These are phyloP conservation scores for Phytophthora brassicae DNA, from an alignment of 352 stramenopile genomes.

Conservation along the genomic window DNA sequence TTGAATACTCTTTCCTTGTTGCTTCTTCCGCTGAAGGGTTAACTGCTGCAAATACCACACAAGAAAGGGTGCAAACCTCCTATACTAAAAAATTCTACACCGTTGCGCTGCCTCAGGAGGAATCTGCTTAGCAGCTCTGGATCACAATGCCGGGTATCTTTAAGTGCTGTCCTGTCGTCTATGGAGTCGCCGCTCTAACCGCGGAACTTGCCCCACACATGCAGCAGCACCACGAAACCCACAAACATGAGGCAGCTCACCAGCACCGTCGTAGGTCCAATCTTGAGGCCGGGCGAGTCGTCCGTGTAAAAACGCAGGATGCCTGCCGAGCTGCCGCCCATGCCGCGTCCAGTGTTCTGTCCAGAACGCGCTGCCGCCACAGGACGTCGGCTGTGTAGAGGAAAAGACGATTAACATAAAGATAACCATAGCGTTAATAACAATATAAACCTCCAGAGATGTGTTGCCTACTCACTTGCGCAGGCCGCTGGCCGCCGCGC, in stretches of 20 bases:
- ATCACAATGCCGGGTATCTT: slow-evolving; percentile 10
- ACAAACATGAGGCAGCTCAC: slow-evolving; percentile 95
- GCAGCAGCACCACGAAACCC: slow-evolving; percentile 95
- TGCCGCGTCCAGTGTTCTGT: slow-evolving; percentile 79
- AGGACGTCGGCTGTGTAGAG: slow-evolving; percentile 39
- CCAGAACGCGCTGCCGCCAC: slow-evolving; percentile 40
- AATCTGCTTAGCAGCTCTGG: neutral
- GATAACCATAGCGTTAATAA: neutral
- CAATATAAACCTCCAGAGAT: neutral
- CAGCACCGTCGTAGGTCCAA: slow-evolving; percentile 95
- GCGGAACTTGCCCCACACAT: slow-evolving; percentile 98
- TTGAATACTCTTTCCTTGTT: slow-evolving; percentile 11
- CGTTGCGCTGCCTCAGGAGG: neutral
- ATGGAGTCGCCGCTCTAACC: slow-evolving; percentile 46
- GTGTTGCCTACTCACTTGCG: slow-evolving; percentile 51
- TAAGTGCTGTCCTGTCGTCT: slow-evolving; percentile 33
- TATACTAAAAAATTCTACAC: slow-evolving; percentile 41
- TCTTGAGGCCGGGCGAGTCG: slow-evolving; percentile 95
- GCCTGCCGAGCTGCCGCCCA: slow-evolving; percentile 85
- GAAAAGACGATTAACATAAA: slow-evolving; percentile 16
- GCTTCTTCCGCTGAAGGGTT: too few species aligned
- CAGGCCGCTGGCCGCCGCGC: slow-evolving; percentile 66
- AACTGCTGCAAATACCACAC: too few species aligned
- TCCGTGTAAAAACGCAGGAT: slow-evolving; percentile 98
- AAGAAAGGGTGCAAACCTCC: slow-evolving; percentile 1